Evolutionary conservation across 805 yeast species (phyloP).

Genomic region (Ogataea parapolymorpha): DNA sequence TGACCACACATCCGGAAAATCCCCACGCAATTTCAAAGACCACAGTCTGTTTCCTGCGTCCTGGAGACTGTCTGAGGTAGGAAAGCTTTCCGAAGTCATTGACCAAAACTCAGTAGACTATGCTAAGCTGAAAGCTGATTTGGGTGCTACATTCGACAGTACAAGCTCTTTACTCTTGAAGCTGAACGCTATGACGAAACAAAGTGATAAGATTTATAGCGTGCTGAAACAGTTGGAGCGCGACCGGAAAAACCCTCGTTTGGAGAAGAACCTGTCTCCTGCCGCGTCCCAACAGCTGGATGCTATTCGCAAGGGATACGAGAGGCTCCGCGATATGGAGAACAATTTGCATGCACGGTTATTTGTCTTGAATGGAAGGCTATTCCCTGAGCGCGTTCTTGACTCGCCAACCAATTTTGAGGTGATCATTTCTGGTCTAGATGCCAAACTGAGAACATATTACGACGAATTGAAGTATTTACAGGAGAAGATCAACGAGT

Average conservation of each 20-base stretch:
- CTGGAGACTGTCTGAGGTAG: constrained; percentile 33
- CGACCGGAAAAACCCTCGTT: neutral
- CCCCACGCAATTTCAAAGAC: constrained; percentile 22
- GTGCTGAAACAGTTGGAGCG: constrained; percentile 1
- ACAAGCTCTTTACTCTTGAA: neutral
- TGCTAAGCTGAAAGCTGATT: neutral
- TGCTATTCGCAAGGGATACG: constrained; percentile 15
- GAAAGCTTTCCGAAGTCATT: constrained; percentile 13
- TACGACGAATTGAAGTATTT: constrained; percentile 18
- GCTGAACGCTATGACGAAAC: neutral
- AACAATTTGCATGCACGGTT: constrained; percentile 24
- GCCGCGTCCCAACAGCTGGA: constrained; percentile 18
- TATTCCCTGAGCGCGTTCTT: constrained; percentile 30
- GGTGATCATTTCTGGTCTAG: constrained; percentile 27
- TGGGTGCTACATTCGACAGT: neutral
- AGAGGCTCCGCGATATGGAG: constrained; percentile 11
- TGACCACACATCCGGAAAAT: constrained; percentile 21
- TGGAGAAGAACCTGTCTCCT: constrained; percentile 20
- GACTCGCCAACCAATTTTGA: constrained; percentile 27
- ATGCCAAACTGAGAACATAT: constrained; percentile 21
- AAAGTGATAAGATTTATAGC: neutral
- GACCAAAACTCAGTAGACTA: neutral
- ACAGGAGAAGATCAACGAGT: constrained; percentile 7
- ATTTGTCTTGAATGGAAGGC: constrained; percentile 25
- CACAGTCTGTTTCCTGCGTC: constrained; percentile 23